Percentiles rank a stretch among this genome's conserved stretches.
These are phyloP conservation scores for Blumeria hordei DNA, from an alignment of 2,329 filamentous ascomycete genomes.

Conservation along the genomic window DNA sequence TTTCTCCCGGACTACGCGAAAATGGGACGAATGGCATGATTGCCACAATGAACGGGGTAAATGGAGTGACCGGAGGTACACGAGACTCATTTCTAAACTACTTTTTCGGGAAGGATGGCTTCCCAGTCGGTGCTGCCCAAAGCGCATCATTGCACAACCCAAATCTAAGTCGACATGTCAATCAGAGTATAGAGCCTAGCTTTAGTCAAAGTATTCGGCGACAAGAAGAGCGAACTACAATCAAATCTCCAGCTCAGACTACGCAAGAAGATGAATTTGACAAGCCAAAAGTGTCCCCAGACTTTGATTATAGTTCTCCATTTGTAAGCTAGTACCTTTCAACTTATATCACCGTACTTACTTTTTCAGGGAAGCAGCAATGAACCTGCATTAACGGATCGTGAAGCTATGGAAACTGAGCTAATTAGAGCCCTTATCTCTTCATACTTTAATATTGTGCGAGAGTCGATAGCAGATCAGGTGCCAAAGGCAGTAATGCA, in stretches of 20 bases:
- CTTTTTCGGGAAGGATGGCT: slow-evolving; percentile 90
- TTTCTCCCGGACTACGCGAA: slow-evolving; percentile 58
- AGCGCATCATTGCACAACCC: slow-evolving; percentile 14
- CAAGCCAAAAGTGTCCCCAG: slow-evolving; percentile 12
- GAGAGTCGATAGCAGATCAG: slow-evolving; percentile 94
- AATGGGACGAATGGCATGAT: slow-evolving; percentile 33
- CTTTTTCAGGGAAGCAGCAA: slow-evolving; percentile 27
- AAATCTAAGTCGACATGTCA: slow-evolving; percentile 39
- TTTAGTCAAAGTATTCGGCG: slow-evolving; percentile 67
- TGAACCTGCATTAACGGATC: slow-evolving; percentile 77
- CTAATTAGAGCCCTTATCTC: slow-evolving; percentile 90
- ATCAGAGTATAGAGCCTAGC: slow-evolving; percentile 54
- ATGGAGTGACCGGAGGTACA: slow-evolving; percentile 33
- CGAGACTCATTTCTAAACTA: slow-evolving; percentile 93
- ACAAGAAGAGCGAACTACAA: slow-evolving; percentile 24
- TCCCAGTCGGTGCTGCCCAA: slow-evolving; percentile 19
- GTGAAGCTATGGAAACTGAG: slow-evolving; percentile 92
- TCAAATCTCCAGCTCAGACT: slow-evolving; percentile 25
- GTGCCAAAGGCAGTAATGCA: slow-evolving; percentile 99
- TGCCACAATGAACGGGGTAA: slow-evolving; percentile 44
- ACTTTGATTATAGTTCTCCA: slow-evolving; percentile 19
- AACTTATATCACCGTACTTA: slow-evolving; percentile 4
- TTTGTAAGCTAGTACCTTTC: slow-evolving; percentile 19
- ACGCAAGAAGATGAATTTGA: slow-evolving; percentile 20
- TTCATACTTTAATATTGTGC: slow-evolving; percentile 97